Evolutionary conservation across 1,284 basidiomycete species (phyloP).

Genomic region (Sporisorium graminicola): DNA sequence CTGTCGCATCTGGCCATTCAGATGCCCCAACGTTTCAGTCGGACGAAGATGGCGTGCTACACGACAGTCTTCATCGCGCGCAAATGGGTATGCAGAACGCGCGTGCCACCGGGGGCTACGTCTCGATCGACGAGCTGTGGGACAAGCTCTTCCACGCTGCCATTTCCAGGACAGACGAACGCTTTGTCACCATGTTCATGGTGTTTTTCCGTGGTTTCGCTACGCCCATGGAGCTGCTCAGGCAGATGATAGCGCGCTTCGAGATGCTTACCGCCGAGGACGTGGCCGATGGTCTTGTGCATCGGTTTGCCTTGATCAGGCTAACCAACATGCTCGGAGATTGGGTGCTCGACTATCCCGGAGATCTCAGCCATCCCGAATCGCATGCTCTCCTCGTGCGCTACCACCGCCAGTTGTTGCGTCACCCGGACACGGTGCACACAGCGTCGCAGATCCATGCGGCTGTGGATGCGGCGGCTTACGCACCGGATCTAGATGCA

Average conservation of each 20-base stretch:
- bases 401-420: constrained; percentile 51
- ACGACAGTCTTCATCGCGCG: constrained; percentile 51
- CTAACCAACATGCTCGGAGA: constrained; percentile 61
- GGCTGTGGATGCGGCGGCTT: constrained; percentile 43
- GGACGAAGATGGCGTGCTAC: constrained; percentile 45
- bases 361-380: constrained; percentile 58
- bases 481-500: constrained; percentile 56
- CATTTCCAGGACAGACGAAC: constrained; percentile 57
- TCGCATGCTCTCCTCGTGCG: constrained; percentile 49
- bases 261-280: constrained; percentile 54
- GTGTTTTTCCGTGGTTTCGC: constrained; percentile 65
- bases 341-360: constrained; percentile 65
- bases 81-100: constrained; percentile 57
- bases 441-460: constrained; percentile 48
- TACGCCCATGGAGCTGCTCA: constrained; percentile 57
- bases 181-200: constrained; percentile 63
- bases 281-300: constrained; percentile 50
- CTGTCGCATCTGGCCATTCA: constrained; percentile 37
- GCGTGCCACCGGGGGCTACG: constrained; percentile 58
- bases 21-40: constrained; percentile 38
- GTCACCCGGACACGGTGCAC: constrained; percentile 52
- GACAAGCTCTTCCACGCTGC: constrained; percentile 64
- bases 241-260: constrained; percentile 56
- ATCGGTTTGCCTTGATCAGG: constrained; percentile 59
- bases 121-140: constrained; percentile 64